A percentile compares a stretch with the other conserved stretches of the same genome.
Conservation (phyloP, 2,329 filamentous ascomycete genomes). For the Colletotrichum paranaense region DNA sequence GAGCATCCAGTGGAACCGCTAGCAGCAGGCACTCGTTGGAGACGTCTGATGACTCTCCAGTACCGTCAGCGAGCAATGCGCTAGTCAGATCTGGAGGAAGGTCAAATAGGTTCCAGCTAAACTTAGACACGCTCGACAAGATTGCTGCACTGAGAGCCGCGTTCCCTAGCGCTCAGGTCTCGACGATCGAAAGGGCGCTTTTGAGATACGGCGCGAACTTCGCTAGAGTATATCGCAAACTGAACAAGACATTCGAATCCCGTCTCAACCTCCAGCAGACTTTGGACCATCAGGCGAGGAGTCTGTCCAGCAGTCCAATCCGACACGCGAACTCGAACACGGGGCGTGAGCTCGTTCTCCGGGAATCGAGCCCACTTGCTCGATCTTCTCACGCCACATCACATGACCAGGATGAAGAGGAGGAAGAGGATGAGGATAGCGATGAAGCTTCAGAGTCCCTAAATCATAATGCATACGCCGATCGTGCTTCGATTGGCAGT, state of each 20-base stretch:
- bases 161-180: slow-evolving; percentile 53
- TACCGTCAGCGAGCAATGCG: slow-evolving; percentile 12
- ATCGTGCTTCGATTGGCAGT: slow-evolving; percentile 34
- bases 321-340: neutral
- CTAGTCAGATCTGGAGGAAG: slow-evolving; percentile 7
- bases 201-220: slow-evolving; percentile 47
- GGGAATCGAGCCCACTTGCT: slow-evolving; percentile 5
- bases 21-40: neutral
- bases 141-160: slow-evolving; percentile 52
- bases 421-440: neutral
- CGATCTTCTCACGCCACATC: neutral
- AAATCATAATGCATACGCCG: slow-evolving; percentile 4
- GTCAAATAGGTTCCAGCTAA: neutral
- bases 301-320: slow-evolving; percentile 14
- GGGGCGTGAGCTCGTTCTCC: slow-evolving; percentile 4
- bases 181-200: slow-evolving; percentile 50
- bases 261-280: slow-evolving; percentile 47
- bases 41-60: neutral
- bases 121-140: slow-evolving; percentile 44
- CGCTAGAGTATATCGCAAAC: slow-evolving; percentile 49
- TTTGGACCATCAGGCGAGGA: slow-evolving; percentile 40
- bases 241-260: slow-evolving; percentile 42
- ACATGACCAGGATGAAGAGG: neutral
- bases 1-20: neutral
- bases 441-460: neutral